phyloP scores from a whole-genome alignment of 1,284 basidiomycete genomes.

The Chalciporus sp. region DNA sequence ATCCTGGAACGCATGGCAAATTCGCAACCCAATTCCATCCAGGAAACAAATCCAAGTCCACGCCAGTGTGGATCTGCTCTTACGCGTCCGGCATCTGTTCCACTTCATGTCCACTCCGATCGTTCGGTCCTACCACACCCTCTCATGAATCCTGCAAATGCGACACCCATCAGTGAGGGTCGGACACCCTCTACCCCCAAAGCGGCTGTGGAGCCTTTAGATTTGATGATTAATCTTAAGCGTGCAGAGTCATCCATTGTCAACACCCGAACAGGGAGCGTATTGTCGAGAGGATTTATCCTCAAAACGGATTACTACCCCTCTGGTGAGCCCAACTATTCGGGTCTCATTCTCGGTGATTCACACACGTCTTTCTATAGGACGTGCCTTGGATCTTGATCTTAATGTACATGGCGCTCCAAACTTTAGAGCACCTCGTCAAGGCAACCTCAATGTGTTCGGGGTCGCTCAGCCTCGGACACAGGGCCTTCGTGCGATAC shows the following conservation, averaged over 20 bases:
- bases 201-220: constrained; percentile 38
- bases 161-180: constrained; percentile 3
- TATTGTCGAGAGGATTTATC: constrained; percentile 88
- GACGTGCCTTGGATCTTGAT: constrained; percentile 88
- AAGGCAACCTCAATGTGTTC: constrained; percentile 83
- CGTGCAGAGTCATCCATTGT: constrained; percentile 76
- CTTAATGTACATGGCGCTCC: constrained; percentile 93
- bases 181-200: not conserved
- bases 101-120: constrained; percentile 3
- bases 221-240: constrained; percentile 62
- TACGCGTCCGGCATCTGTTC: constrained; percentile 15
- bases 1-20: not conserved
- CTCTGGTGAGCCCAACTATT: constrained; percentile 51
- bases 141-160: constrained; percentile 4
- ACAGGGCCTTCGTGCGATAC: constrained; percentile 88
- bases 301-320: constrained; percentile 95
- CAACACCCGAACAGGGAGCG: constrained; percentile 86
- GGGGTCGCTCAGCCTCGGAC: constrained; percentile 95
- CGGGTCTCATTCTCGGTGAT: not conserved
- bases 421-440: constrained; percentile 86
- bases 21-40: not conserved
- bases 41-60: not conserved
- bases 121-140: constrained; percentile 11
- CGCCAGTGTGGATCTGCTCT: not conserved
- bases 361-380: constrained; percentile 39